Percentiles rank a stretch among this genome's conserved stretches.
phyloP scores from a whole-genome alignment of 2,329 filamentous ascomycete species.

The Mycosphaerella sp. region DNA sequence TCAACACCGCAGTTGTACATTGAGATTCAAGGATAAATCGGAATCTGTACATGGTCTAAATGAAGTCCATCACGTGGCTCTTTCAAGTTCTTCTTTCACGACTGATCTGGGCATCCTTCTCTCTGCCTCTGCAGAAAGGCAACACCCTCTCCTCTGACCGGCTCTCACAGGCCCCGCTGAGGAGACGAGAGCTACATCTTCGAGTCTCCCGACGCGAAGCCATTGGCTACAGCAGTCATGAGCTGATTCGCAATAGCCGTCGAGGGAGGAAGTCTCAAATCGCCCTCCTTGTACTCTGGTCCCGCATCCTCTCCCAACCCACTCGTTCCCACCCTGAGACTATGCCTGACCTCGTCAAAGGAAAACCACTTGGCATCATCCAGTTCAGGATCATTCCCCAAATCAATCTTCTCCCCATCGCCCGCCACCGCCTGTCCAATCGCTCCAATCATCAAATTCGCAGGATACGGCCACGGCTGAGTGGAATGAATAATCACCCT shows the following conservation, averaged over 20 bases:
- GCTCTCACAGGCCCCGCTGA: neutral
- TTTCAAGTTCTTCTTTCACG: too few species aligned
- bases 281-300: conserved; percentile 66
- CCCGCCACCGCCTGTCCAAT: conserved; percentile 73
- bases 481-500: conserved; percentile 47
- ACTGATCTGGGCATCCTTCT: too few species aligned
- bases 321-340: conserved; percentile 61
- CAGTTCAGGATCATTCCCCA: conserved; percentile 86
- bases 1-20: too few species aligned
- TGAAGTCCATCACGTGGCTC: too few species aligned
- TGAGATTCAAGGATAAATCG: too few species aligned
- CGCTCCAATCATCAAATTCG: conserved; percentile 54
- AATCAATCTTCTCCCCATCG: conserved; percentile 66
- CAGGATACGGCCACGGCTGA: conserved; percentile 50
- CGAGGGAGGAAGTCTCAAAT: conserved; percentile 69
- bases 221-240: conserved; percentile 69
- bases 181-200: conserved; percentile 35
- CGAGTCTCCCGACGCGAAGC: conserved; percentile 54
- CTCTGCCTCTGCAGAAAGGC: too few species aligned
- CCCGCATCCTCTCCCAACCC: conserved; percentile 59
- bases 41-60: too few species aligned
- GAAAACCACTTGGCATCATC: conserved; percentile 85
- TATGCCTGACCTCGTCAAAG: conserved; percentile 71
- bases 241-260: conserved; percentile 92
- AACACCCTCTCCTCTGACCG: too few species aligned